Conservation (phyloP, 2,329 filamentous ascomycete species). For the Thermochaetoides dissita region DNA sequence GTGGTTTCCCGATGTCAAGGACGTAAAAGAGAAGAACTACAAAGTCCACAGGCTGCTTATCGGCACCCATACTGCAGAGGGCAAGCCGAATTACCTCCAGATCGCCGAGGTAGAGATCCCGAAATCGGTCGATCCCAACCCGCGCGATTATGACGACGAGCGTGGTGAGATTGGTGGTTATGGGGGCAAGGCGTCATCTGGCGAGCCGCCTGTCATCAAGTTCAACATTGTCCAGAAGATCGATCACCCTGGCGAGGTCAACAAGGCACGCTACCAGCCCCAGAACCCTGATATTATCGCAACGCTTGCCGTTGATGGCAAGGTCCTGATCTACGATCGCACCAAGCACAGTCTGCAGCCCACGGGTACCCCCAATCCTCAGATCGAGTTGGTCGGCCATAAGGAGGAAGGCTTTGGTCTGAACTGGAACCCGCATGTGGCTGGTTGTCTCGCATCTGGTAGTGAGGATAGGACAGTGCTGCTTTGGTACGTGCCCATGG, state of each 20-base stretch:
- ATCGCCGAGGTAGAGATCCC: slow-evolving; percentile 91
- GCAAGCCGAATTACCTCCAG: slow-evolving; percentile 79
- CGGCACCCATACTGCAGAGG: slow-evolving; percentile 84
- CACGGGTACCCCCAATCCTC: slow-evolving; percentile 59
- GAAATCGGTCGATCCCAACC: slow-evolving; percentile 58
- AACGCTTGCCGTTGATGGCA: slow-evolving; percentile 76
- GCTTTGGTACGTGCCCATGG: slow-evolving; percentile 52
- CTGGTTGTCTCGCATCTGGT: slow-evolving; percentile 74
- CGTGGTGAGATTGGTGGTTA: slow-evolving; percentile 89
- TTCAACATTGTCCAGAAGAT: slow-evolving; percentile 93
- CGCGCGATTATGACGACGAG: slow-evolving; percentile 79
- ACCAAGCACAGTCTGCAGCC: slow-evolving; percentile 81
- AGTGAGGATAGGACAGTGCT: slow-evolving; percentile 86
- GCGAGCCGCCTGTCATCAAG: slow-evolving; percentile 58
- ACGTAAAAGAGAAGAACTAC: slow-evolving; percentile 74
- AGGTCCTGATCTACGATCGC: slow-evolving; percentile 85
- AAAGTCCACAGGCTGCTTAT: slow-evolving; percentile 79
- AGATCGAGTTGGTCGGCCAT: slow-evolving; percentile 77
- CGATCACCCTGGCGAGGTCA: slow-evolving; percentile 90
- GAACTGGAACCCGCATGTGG: slow-evolving; percentile 75
- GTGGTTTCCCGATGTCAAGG: slow-evolving; percentile 93
- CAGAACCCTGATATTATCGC: slow-evolving; percentile 96
- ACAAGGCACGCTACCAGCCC: slow-evolving; percentile 95
- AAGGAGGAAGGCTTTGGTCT: slow-evolving; percentile 81
- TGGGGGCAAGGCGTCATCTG: slow-evolving; percentile 49